phyloP scores from a whole-genome alignment of 2,329 filamentous ascomycete species.

The Fusarium fracticaudum region DNA sequence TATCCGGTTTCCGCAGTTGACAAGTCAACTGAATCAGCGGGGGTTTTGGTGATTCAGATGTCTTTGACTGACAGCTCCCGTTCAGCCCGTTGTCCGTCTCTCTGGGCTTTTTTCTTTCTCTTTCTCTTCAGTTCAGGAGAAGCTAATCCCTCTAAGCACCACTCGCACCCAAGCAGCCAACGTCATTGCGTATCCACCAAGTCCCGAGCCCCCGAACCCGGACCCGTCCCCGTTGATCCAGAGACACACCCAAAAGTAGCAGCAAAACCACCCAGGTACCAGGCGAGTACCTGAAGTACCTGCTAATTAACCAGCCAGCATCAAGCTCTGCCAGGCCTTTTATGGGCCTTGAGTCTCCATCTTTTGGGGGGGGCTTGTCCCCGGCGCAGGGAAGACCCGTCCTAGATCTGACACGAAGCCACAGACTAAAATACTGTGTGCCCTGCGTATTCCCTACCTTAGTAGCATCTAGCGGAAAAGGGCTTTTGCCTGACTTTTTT shows the following conservation, averaged over 20 bases:
- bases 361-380: constrained; percentile 28
- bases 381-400: constrained; percentile 41
- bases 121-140: constrained; percentile 3
- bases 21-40: constrained; percentile 3
- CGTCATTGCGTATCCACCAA: constrained; percentile 45
- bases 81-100: not conserved
- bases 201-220: constrained; percentile 44
- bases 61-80: not conserved
- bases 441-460: constrained; percentile 10
- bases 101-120: not conserved
- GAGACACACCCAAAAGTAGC: constrained; percentile 34
- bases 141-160: constrained; percentile 2
- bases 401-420: constrained; percentile 45
- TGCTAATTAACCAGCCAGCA: constrained; percentile 26
- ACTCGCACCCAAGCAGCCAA: constrained; percentile 25
- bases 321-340: constrained; percentile 16
- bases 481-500: constrained; percentile 23
- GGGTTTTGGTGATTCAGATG: not conserved
- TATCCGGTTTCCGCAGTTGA: not conserved
- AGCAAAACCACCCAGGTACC: constrained; percentile 28
- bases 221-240: constrained; percentile 42
- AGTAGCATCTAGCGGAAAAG: constrained; percentile 18
- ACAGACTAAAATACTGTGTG: constrained; percentile 39
- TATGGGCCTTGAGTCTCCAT: constrained; percentile 23
- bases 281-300: constrained; percentile 18